Percentiles rank a stretch among this genome's conserved stretches.
Evolutionary conservation across 495 filamentous ascomycete genomes (phyloP).

Genomic region (Penicillium tannophilum): DNA sequence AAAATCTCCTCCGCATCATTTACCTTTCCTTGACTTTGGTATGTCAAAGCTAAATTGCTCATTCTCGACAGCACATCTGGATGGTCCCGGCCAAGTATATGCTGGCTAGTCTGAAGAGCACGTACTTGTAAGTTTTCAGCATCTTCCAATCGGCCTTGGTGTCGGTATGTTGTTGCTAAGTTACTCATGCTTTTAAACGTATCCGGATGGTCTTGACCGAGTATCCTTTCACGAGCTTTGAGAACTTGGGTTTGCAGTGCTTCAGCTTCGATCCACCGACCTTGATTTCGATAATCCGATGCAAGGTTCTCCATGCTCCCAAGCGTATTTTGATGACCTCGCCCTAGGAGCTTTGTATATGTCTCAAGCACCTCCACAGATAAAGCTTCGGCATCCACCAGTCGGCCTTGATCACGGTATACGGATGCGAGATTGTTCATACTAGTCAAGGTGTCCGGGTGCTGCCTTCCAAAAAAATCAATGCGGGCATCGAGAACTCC

Average conservation of each 20-base stretch:
- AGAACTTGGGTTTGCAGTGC: neutral
- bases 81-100: neutral
- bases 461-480: too few species aligned
- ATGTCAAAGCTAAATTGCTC: neutral
- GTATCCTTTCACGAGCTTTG: neutral
- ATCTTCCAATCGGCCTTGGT: slow-evolving; percentile 7
- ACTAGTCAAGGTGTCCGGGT: too few species aligned
- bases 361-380: neutral
- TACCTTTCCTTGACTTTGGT: neutral
- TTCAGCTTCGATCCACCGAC: slow-evolving; percentile 5
- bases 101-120: neutral
- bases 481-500: too few species aligned
- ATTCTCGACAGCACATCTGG: neutral
- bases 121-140: slow-evolving; percentile 3
- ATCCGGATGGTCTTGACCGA: slow-evolving; percentile 5
- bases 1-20: neutral
- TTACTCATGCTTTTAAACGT: neutral
- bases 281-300: neutral
- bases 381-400: neutral
- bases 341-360: neutral
- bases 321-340: neutral
- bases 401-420: neutral
- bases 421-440: too few species aligned
- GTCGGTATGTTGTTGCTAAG: slow-evolving; percentile 4
- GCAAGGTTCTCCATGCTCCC: slow-evolving; percentile 1